A percentile compares a stretch with the other conserved stretches of the same genome.
Evolutionary conservation across 495 filamentous ascomycete genomes (phyloP).

Genomic region (Neurospora africana): DNA sequence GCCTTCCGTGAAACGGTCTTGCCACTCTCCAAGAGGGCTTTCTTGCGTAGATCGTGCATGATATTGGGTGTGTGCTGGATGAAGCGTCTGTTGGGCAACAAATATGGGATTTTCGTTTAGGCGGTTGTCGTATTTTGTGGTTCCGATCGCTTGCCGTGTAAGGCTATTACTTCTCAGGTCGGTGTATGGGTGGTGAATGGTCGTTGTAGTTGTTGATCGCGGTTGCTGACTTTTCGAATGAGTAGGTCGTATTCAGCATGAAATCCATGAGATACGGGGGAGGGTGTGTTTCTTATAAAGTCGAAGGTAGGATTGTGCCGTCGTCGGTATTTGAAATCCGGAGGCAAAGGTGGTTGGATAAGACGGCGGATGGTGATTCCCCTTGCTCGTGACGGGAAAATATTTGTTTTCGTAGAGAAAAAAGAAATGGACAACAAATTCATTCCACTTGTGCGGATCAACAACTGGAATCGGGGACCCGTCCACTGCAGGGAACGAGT

Average conservation of each 20-base stretch:
- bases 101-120: neutral
- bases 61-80: constrained; percentile 6
- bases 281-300: neutral
- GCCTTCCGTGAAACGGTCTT: constrained; percentile 94
- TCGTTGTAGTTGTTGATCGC: constrained; percentile 1
- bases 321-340: neutral
- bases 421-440: neutral
- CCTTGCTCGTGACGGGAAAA: neutral
- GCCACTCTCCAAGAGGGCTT: constrained; percentile 65
- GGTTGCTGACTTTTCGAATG: neutral
- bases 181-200: constrained; percentile 13
- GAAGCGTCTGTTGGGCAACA: neutral
- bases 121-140: constrained; percentile 7
- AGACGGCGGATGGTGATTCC: neutral
- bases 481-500: neutral
- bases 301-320: neutral
- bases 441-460: neutral
- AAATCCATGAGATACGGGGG: constrained; percentile 15
- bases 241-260: constrained; percentile 1
- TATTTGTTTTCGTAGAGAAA: neutral
- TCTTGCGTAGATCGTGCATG: constrained; percentile 74
- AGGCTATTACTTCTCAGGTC: constrained; percentile 2
- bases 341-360: neutral
- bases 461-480: neutral
- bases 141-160: neutral